These are phyloP conservation scores for Zoysia matrella DNA, from an alignment of 202 grass and related monocot species.

Conservation along the genomic window DNA sequence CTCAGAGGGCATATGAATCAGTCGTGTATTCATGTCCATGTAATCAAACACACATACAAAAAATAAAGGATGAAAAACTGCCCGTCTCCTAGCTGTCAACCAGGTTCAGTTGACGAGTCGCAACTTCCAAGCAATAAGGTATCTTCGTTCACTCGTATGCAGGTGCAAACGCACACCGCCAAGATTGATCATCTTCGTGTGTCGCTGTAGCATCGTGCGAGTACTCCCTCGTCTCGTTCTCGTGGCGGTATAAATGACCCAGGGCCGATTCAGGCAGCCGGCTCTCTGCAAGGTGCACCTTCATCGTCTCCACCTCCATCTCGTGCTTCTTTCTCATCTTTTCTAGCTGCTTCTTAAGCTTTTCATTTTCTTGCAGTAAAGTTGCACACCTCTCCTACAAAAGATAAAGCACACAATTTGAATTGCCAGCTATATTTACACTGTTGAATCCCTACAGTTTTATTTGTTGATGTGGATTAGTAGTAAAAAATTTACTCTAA, in stretches of 20 bases:
- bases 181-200: slow-evolving; percentile 69
- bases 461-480: not conserved
- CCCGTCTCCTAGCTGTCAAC: slow-evolving; percentile 40
- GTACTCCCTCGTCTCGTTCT: slow-evolving; percentile 9
- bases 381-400: slow-evolving; percentile 61
- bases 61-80: slow-evolving; percentile 7
- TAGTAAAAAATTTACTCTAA: not conserved
- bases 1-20: slow-evolving; percentile 16
- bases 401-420: not conserved
- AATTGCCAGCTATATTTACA: not conserved
- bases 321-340: slow-evolving; percentile 90
- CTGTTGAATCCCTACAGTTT: not conserved
- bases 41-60: slow-evolving; percentile 4
- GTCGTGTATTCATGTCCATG: slow-evolving; percentile 23
- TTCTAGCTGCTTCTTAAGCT: slow-evolving; percentile 82
- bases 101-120: slow-evolving; percentile 47
- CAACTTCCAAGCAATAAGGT: slow-evolving; percentile 26
- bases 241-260: slow-evolving; percentile 59
- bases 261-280: slow-evolving; percentile 84
- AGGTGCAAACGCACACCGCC: slow-evolving; percentile 74
- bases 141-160: slow-evolving; percentile 62
- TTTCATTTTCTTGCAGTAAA: slow-evolving; percentile 79
- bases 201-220: not conserved
- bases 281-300: slow-evolving; percentile 90
- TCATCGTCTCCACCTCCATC: slow-evolving; percentile 92